Evolutionary conservation across 2,329 filamentous ascomycete genomes (phyloP).

Genomic region (Venturia aucupariae): DNA sequence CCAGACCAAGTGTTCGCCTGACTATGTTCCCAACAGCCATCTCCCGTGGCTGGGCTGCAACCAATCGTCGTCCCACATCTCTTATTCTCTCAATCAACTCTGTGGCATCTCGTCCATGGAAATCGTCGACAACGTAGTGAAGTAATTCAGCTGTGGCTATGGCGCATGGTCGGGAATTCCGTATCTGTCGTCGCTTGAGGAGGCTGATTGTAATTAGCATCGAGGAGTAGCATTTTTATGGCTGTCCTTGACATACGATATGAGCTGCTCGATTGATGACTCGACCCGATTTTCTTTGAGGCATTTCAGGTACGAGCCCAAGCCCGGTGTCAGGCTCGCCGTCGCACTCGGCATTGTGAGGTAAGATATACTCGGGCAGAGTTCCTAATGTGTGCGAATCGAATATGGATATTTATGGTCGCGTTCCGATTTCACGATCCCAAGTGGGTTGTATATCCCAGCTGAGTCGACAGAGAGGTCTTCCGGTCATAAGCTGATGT

Average conservation of each 20-base stretch:
- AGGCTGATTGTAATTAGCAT: slow-evolving; percentile 44
- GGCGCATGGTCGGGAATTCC: slow-evolving; percentile 78
- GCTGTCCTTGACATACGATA: slow-evolving; percentile 54
- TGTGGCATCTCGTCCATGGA: slow-evolving; percentile 67
- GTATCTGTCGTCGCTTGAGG: slow-evolving; percentile 84
- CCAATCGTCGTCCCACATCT: slow-evolving; percentile 66
- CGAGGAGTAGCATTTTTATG: slow-evolving; percentile 11
- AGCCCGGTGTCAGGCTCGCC: slow-evolving; percentile 56
- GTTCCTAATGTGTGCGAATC: background rate
- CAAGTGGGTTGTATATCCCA: background rate
- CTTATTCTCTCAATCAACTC: slow-evolving; percentile 74
- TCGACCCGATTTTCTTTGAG: slow-evolving; percentile 69
- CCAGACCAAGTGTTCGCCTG: slow-evolving; percentile 77
- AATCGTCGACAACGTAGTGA: slow-evolving; percentile 73
- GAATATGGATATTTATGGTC: background rate
- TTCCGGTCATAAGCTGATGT: background rate
- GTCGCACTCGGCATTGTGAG: slow-evolving; percentile 49
- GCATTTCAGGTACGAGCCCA: slow-evolving; percentile 70
- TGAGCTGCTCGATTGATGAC: slow-evolving; percentile 71
- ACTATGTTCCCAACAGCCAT: slow-evolving; percentile 93
- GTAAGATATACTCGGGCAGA: background rate
- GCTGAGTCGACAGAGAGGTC: background rate
- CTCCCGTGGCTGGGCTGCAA: slow-evolving; percentile 78
- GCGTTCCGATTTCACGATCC: background rate
- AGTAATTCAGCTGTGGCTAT: slow-evolving; percentile 85